A percentile compares a stretch with the other conserved stretches of the same genome.
Evolutionary conservation across 163 green algal species (phyloP).

Genomic region (Trebouxia gelatinosa): DNA sequence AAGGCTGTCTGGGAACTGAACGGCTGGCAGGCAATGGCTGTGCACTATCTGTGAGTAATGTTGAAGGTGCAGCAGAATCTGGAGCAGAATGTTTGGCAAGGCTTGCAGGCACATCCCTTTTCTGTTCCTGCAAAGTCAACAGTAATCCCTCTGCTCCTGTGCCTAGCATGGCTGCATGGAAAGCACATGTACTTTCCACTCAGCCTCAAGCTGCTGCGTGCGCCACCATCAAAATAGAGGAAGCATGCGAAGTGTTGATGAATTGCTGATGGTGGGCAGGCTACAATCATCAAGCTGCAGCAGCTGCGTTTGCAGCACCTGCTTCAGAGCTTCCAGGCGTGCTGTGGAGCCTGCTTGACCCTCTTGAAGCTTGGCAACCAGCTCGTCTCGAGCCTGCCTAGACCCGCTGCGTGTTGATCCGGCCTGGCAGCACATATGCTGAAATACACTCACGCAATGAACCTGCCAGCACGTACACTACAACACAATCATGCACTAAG

Average conservation of each 20-base stretch:
- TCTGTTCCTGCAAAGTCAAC: no score
- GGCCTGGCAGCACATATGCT: neutral
- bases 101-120: no score
- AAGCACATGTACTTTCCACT: no score
- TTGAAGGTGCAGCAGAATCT: neutral
- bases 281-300: neutral
- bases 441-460: no score
- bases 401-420: neutral
- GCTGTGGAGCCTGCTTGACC: slow-evolving; percentile 2
- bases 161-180: neutral
- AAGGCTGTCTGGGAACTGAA: no score
- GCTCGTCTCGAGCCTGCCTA: neutral
- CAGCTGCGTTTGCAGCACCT: neutral
- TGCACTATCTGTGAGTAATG: no score
- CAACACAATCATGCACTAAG: no score
- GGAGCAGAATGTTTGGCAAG: neutral
- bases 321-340: slow-evolving; percentile 18
- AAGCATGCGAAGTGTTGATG: neutral
- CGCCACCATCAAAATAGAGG: no score
- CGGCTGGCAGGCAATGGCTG: no score
- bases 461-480: no score
- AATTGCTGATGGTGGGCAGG: neutral
- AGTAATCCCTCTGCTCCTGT: neutral
- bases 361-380: neutral
- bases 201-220: no score